Conservation (phyloP, 441 rosid genomes). For the Arabidopsis lyrata region DNA sequence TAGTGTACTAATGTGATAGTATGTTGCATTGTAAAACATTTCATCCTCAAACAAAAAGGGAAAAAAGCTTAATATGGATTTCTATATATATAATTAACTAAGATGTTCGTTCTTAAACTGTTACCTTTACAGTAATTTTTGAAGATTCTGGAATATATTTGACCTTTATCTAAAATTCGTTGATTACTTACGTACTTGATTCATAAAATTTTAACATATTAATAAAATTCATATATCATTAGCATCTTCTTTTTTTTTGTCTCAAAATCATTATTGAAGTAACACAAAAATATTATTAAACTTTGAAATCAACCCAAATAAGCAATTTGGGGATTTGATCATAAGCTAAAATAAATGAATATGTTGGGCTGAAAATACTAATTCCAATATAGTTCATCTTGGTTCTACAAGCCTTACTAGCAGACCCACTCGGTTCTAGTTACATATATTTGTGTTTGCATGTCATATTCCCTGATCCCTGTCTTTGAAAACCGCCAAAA, state of each 20-base stretch:
- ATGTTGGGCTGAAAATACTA: background rate
- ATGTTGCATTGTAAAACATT: background rate
- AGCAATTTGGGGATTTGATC: background rate
- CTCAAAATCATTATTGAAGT: background rate
- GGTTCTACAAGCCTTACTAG: background rate
- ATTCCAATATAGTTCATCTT: background rate
- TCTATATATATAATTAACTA: background rate
- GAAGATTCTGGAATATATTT: background rate
- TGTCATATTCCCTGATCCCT: background rate
- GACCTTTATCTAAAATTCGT: background rate
- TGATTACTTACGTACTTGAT: background rate
- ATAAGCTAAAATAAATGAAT: background rate
- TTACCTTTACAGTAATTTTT: background rate
- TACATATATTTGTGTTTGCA: background rate
- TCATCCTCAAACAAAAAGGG: background rate
- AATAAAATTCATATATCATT: too few species aligned
- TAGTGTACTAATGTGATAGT: background rate
- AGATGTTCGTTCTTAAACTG: background rate
- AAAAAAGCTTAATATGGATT: background rate
- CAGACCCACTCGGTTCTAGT: background rate
- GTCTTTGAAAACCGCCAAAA: background rate
- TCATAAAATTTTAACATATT: background rate
- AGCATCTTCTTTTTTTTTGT: too few species aligned
- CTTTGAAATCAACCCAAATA: background rate
- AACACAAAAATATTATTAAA: background rate